phyloP scores from a whole-genome alignment of 2,329 filamentous ascomycete species.

The Fusarium coffeatum region DNA sequence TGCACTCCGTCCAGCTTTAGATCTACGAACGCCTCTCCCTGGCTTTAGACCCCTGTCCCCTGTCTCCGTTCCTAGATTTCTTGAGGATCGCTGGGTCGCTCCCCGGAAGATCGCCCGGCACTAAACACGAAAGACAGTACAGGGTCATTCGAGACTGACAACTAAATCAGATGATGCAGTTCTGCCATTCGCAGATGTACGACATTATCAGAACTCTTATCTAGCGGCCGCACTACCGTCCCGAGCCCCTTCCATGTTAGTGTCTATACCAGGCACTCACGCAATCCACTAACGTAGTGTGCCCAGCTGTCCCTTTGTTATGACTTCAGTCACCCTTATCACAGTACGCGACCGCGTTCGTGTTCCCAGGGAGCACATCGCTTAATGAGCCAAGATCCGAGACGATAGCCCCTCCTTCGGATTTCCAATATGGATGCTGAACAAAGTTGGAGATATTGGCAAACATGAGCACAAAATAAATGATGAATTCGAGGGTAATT shows the following conservation, averaged over 20 bases:
- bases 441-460: constrained; percentile 29
- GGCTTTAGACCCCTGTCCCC: constrained; percentile 5
- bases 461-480: constrained; percentile 30
- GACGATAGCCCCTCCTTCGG: constrained; percentile 15
- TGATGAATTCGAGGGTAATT: constrained; percentile 29
- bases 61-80: constrained; percentile 32
- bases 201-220: constrained; percentile 26
- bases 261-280: not conserved
- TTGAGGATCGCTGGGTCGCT: constrained; percentile 32
- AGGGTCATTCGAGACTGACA: constrained; percentile 9
- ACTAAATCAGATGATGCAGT: not conserved
- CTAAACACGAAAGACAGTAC: constrained; percentile 2
- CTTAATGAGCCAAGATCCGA: constrained; percentile 14
- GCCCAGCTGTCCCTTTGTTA: constrained; percentile 39
- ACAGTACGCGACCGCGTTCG: constrained; percentile 16
- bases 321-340: constrained; percentile 31
- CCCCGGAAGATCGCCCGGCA: constrained; percentile 39
- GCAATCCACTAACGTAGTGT: constrained; percentile 24
- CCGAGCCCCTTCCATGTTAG: constrained; percentile 28
- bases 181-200: not conserved
- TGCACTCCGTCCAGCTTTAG: constrained; percentile 6
- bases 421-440: not conserved
- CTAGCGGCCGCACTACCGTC: constrained; percentile 23
- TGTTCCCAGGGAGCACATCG: constrained; percentile 24
- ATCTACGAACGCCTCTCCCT: constrained; percentile 25